Evolutionary conservation across 257 asterid genomes (phyloP).

Genomic region (Asclepias syriaca): DNA sequence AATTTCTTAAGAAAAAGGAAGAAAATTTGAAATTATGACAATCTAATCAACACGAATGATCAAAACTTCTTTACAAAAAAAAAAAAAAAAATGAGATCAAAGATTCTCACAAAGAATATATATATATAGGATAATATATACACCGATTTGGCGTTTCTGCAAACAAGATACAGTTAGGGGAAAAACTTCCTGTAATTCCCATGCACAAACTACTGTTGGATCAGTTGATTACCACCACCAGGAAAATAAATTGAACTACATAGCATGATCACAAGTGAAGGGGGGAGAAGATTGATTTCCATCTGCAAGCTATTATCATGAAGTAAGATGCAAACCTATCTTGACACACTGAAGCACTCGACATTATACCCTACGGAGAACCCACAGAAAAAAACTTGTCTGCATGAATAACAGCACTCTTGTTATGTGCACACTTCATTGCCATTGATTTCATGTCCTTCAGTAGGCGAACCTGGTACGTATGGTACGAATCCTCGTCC

Average conservation of each 20-base stretch:
- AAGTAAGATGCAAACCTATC: slow-evolving; percentile 5
- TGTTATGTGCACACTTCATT: slow-evolving; percentile 15
- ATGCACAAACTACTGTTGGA: slow-evolving; percentile 15
- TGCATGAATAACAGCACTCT: background rate
- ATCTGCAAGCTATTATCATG: slow-evolving; percentile 6
- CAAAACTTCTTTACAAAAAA: slow-evolving; percentile 1
- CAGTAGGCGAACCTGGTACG: slow-evolving; percentile 85
- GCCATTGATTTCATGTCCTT: slow-evolving; percentile 32
- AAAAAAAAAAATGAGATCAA: slow-evolving; percentile 2
- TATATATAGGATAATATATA: slow-evolving; percentile 3
- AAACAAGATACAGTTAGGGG: slow-evolving; percentile 12
- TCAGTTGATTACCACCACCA: slow-evolving; percentile 10
- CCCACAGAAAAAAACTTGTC: background rate
- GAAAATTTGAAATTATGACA: background rate
- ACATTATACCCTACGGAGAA: background rate
- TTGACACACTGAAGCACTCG: slow-evolving; percentile 5
- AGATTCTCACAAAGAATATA: slow-evolving; percentile 12
- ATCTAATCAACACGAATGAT: background rate
- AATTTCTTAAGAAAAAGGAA: background rate
- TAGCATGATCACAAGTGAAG: slow-evolving; percentile 17
- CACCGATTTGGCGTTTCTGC: slow-evolving; percentile 25
- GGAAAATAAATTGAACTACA: slow-evolving; percentile 15
- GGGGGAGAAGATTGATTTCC: background rate
- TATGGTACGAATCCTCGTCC: slow-evolving; percentile 94
- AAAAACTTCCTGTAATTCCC: slow-evolving; percentile 24